Evolutionary conservation across 306 rosid species (phyloP).

Genomic region (Rosa rugosa): DNA sequence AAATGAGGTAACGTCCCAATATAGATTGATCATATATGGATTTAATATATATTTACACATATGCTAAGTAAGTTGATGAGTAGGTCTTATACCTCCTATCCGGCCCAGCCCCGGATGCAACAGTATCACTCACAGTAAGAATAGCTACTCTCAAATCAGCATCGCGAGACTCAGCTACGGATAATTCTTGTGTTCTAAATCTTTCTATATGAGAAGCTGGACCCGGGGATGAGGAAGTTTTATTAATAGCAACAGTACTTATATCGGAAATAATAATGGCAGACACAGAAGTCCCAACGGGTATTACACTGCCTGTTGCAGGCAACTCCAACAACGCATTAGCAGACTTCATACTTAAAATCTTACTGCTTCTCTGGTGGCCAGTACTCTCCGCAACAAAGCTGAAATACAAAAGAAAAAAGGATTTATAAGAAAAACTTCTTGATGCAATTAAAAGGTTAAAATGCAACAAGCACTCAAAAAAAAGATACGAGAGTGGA

Average conservation of each 20-base stretch:
- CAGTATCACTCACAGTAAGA: constrained; percentile 96
- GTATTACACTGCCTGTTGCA: constrained; percentile 50
- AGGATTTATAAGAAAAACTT: not conserved
- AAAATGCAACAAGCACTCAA: not conserved
- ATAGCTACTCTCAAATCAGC: constrained; percentile 60
- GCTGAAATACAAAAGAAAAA: constrained; percentile 46
- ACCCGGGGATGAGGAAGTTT: constrained; percentile 31
- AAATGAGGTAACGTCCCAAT: not conserved
- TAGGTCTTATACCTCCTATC: constrained; percentile 74
- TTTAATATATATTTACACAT: too few relatives aligned
- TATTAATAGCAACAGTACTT: constrained; percentile 19
- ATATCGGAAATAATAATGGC: constrained; percentile 71
- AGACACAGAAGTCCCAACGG: constrained; percentile 65
- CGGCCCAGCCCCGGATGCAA: constrained; percentile 81
- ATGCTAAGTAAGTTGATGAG: not conserved
- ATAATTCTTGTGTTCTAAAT: constrained; percentile 30
- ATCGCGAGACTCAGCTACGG: constrained; percentile 35
- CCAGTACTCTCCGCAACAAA: constrained; percentile 94
- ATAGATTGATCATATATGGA: not conserved
- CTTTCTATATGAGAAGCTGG: constrained; percentile 28
- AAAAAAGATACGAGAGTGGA: not conserved
- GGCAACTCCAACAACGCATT: constrained; percentile 91
- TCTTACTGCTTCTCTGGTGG: constrained; percentile 83
- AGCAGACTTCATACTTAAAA: constrained; percentile 83
- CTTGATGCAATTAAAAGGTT: not conserved